Conservation (phyloP, 2,329 filamentous ascomycete species). For the Arthrobotrys megalospora region DNA sequence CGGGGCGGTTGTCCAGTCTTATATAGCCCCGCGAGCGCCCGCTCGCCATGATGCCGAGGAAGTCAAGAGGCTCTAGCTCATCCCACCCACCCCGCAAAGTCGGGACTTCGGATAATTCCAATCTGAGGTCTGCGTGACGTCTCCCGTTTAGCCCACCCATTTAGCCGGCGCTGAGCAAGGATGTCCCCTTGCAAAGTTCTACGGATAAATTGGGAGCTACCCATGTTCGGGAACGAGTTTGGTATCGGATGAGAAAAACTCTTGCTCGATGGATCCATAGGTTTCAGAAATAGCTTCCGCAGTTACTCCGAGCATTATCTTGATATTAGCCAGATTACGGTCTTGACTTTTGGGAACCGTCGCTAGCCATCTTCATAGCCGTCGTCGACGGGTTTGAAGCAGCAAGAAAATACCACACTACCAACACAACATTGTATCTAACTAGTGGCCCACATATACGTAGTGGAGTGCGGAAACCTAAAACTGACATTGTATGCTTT, state of each 20-base stretch:
- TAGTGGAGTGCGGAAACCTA: no score
- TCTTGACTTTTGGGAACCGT: conserved; percentile 15
- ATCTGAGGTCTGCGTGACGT: conserved; percentile 13
- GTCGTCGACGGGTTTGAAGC: neutral
- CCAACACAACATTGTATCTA: conserved; percentile 7
- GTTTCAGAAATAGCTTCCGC: conserved; percentile 13
- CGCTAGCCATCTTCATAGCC: neutral
- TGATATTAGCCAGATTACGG: conserved; percentile 31
- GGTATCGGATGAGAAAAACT: conserved; percentile 1
- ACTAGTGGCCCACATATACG: neutral
- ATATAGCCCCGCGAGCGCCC: conserved; percentile 33
- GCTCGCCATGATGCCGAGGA: conserved; percentile 17
- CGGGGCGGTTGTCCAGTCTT: conserved; percentile 3
- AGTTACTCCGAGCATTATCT: conserved; percentile 39
- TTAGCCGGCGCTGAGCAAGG: conserved; percentile 39
- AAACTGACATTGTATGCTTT: no score
- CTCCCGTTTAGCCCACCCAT: conserved; percentile 48
- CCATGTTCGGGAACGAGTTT: conserved; percentile 1
- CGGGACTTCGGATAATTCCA: conserved; percentile 58
- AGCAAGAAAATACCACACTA: conserved; percentile 14
- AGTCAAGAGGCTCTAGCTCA: conserved; percentile 34
- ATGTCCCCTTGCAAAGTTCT: neutral
- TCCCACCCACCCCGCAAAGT: conserved; percentile 52
- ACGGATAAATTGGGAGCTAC: conserved; percentile 47
- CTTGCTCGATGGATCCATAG: neutral